Base-by-base conservation (phyloP, 2,329 filamentous ascomycete species). In the Fusarium sp. region DNA sequence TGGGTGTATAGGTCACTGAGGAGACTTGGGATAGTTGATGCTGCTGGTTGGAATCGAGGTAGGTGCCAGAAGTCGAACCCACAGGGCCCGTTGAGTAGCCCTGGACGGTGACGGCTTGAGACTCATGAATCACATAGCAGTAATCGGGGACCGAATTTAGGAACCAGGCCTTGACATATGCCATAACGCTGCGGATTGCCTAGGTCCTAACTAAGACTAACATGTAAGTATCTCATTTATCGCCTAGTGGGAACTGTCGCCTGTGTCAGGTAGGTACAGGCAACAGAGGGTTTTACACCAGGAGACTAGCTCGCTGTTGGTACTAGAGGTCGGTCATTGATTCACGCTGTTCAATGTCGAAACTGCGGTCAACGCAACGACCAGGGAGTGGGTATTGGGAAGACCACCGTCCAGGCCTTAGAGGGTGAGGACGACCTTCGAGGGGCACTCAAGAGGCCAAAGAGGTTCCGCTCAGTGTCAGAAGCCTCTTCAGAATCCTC, bases 31-130 rank as follows among this genome's bases (percentile, higher is more conserved):
- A 20, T 6, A 42, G 38, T 20, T 7, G n/a, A 22, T 20, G 38
- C 5, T 22, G 38, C 10, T 11, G n/a, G n/a, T 4, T 7, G 3
- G n/a, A 20, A 22, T 42, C 10, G 6, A 22, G n/a, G n/a, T 20
- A 13, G 11, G 38, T 14, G n/a, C 1, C n/a, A 3, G n/a, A 22
- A 22, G 38, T 4, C n/a, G n/a, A 42, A 22, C n/a, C n/a, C 3
- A 13, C 11, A 42, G 6, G 4, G n/a, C n/a, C 11, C n/a, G 11
- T 22, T 20, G 10, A 7, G 38, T 42, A 22, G 4, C n/a, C 11
- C 10, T 20, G 2, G 3, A 3, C 4, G n/a, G 6, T 2, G n/a
- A 42, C 6, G 6, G 6, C 11, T 7, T 20, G 5, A 20, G 7
- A 42, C n/a, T 11, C 11, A 11, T 13, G 5, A 20, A 9, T 25